Base-by-base conservation (phyloP, 2,329 filamentous ascomycete species). In the Scedosporium minutisporum region DNA sequence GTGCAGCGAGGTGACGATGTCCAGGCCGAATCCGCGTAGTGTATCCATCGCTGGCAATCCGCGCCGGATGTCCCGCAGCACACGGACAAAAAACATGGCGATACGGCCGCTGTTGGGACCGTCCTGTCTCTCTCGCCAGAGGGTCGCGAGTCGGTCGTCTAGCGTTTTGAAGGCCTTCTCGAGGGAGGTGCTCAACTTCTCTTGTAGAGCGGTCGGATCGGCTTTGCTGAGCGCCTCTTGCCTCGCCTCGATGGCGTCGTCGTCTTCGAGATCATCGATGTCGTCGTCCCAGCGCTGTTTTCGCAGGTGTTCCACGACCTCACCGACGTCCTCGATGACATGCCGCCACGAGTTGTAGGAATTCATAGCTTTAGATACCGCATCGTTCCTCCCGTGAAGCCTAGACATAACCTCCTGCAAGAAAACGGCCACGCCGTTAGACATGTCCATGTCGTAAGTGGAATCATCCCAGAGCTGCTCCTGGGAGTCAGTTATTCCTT, bases 271-370 rank as follows among this genome's bases (percentile, higher is more conserved):
- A 60, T 89, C 85, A 60, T 88, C 85, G 29, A 87, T 80, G 64
- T 90, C 88, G 62, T 90, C 87, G 65, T 93, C 88, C 89, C 90
- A 93, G 63, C 85, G 83, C 66, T 87, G 85, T 57, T 83, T 82
- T 64, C 80, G 83, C 67, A 95, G 81, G 63, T 84, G 80, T 48
- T 86, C 84, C 6, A 92, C 82, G 3, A 87, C 79, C 18, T 78
- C 77, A 53, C 81, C 81, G 14, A 89, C 83, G 61, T 87, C 84
- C 64, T 87, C 82, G n/a, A 96, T 83, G 4, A 87, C 82, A n/a
- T 80, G 78, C 57, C 86, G 82, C 92, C 93, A 97, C 1, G 81
- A 80, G 63, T 85, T 80, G 69, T 95, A 95, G 57, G 81, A 78
- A 12, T 81, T 77, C 1, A 87, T 78, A 0, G 87, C 83, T 61